Percentiles rank a stretch among this genome's conserved stretches.
Conservation (phyloP, 805 yeast genomes). For the Millerago galiae region DNA sequence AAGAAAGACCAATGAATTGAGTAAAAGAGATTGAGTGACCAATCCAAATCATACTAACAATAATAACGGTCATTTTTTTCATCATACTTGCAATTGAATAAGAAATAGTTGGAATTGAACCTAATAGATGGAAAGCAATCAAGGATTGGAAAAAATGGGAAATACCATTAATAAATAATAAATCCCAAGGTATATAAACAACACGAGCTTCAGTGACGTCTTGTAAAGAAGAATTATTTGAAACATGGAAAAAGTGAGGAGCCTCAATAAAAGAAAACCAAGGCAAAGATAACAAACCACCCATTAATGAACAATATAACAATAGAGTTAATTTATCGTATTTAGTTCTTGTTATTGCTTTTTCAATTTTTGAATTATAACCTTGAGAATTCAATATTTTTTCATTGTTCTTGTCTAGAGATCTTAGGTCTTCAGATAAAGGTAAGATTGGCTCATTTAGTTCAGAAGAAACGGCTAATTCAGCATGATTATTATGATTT, state of each 20-base stretch:
- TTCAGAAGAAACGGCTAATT: slow-evolving; percentile 15
- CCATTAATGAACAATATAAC: slow-evolving; percentile 70
- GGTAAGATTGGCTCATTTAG: slow-evolving; percentile 6
- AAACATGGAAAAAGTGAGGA: slow-evolving; percentile 22
- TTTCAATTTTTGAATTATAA: slow-evolving; percentile 14
- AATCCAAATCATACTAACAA: slow-evolving; percentile 64
- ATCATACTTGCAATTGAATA: slow-evolving; percentile 83
- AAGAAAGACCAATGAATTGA: slow-evolving; percentile 44
- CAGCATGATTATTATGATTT: slow-evolving; percentile 19
- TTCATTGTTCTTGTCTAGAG: slow-evolving; percentile 9
- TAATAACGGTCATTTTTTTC: slow-evolving; percentile 81
- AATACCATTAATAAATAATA: slow-evolving; percentile 60
- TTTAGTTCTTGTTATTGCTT: slow-evolving; percentile 21
- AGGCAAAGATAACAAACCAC: slow-evolving; percentile 64
- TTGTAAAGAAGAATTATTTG: slow-evolving; percentile 7
- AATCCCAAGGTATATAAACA: slow-evolving; percentile 36
- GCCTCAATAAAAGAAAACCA: slow-evolving; percentile 67
- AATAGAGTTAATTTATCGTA: slow-evolving; percentile 80
- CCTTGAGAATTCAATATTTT: slow-evolving; percentile 9
- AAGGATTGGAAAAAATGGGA: slow-evolving; percentile 77
- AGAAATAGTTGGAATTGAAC: slow-evolving; percentile 75
- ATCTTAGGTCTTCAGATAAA: slow-evolving; percentile 4
- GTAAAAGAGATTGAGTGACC: slow-evolving; percentile 39
- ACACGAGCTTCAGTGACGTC: slow-evolving; percentile 20
- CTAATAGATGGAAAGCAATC: slow-evolving; percentile 74